Conservation (phyloP, 164 flowering plant species). For the Malania oleifera region DNA sequence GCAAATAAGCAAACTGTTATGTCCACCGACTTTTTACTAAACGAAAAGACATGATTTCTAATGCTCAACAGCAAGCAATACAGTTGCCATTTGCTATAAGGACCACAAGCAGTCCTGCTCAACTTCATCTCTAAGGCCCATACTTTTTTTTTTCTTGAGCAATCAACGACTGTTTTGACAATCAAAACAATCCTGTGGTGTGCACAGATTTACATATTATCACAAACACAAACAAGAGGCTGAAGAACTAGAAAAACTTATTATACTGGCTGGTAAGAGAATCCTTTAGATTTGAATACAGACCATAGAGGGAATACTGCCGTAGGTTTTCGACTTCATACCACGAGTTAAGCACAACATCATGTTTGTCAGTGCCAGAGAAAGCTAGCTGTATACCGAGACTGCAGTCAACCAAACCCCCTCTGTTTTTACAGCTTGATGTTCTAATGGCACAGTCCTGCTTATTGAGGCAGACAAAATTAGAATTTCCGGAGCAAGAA, state of each 20-base stretch:
- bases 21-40: too few relatives aligned
- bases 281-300: conserved; percentile 60
- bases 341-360: conserved; percentile 78
- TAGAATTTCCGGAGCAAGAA: conserved; percentile 53
- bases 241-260: conserved; percentile 41
- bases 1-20: too few relatives aligned
- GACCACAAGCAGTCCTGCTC: too few relatives aligned
- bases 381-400: conserved; percentile 86
- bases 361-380: conserved; percentile 95
- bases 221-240: neutral
- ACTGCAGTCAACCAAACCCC: conserved; percentile 85
- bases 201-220: too few relatives aligned
- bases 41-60: too few relatives aligned
- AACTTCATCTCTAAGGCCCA: too few relatives aligned
- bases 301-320: conserved; percentile 80
- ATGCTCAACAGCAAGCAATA: too few relatives aligned
- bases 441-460: conserved; percentile 82
- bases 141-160: too few relatives aligned
- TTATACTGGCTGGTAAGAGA: conserved; percentile 38
- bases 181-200: too few relatives aligned
- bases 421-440: conserved; percentile 44
- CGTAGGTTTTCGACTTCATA: conserved; percentile 79
- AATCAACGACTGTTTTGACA: too few relatives aligned
- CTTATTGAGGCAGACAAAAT: conserved; percentile 73
- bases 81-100: too few relatives aligned